phyloP scores from a whole-genome alignment of 2,329 filamentous ascomycete genomes.

The Graphilbum fragrans region DNA sequence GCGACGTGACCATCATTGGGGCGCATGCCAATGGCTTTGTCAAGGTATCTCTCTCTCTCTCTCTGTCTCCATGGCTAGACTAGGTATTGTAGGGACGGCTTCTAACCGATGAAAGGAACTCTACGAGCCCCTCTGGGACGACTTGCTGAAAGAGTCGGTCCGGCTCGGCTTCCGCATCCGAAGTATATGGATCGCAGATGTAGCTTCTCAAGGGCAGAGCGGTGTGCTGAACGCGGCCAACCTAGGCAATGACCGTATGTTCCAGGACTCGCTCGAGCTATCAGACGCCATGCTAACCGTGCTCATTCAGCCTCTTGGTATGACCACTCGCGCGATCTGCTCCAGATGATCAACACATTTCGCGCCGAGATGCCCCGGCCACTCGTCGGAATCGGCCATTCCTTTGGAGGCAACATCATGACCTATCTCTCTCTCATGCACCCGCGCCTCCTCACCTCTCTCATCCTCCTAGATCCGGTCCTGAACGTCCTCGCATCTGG shows the following conservation, averaged over 20 bases:
- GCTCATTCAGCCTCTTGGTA: slow-evolving; percentile 70
- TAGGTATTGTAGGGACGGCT: too few relatives aligned
- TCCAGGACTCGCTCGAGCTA: neutral
- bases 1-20: slow-evolving; percentile 75
- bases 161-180: slow-evolving; percentile 56
- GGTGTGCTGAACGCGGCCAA: slow-evolving; percentile 62
- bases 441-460: slow-evolving; percentile 63
- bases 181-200: slow-evolving; percentile 81
- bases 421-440: slow-evolving; percentile 62
- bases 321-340: slow-evolving; percentile 73
- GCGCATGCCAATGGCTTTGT: slow-evolving; percentile 88
- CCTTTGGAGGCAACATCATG: slow-evolving; percentile 70
- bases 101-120: slow-evolving; percentile 48
- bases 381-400: slow-evolving; percentile 76
- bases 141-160: slow-evolving; percentile 50
- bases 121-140: slow-evolving; percentile 86
- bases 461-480: slow-evolving; percentile 78
- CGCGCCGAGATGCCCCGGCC: slow-evolving; percentile 69
- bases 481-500: slow-evolving; percentile 49
- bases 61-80: too few relatives aligned
- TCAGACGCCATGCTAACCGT: slow-evolving; percentile 1
- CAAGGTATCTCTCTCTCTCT: slow-evolving; percentile 45
- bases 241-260: slow-evolving; percentile 73
- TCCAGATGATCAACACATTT: slow-evolving; percentile 77
- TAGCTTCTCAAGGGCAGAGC: slow-evolving; percentile 74